A percentile compares a stretch with the other conserved stretches of the same genome.
These are phyloP conservation scores for Leccinum truebloodii DNA, from an alignment of 768 basidiomycete species.

Conservation along the genomic window DNA sequence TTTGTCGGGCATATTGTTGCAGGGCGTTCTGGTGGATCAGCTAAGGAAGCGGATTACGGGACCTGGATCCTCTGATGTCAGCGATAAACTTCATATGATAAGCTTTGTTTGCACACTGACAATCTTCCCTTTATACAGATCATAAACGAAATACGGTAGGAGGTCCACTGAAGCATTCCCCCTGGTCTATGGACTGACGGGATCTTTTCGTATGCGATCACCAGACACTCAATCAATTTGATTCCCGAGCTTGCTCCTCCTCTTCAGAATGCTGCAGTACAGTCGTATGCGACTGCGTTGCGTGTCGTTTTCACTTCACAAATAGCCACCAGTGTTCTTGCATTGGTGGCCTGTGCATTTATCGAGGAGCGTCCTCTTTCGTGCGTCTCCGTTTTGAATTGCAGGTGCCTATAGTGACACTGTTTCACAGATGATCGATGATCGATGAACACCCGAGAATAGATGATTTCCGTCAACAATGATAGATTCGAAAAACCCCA, in stretches of 20 bases:
- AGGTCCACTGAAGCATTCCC: slow-evolving; percentile 9
- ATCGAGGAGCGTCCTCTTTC: slow-evolving; percentile 75
- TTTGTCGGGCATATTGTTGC: slow-evolving; percentile 79
- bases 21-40: slow-evolving; percentile 71
- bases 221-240: slow-evolving; percentile 67
- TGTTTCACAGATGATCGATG: neutral
- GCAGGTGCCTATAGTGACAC: neutral
- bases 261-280: slow-evolving; percentile 60
- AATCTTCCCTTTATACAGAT: slow-evolving; percentile 46
- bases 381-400: slow-evolving; percentile 9
- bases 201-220: slow-evolving; percentile 27
- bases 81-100: slow-evolving; percentile 34
- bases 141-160: slow-evolving; percentile 69
- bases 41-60: slow-evolving; percentile 77
- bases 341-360: slow-evolving; percentile 67
- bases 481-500: neutral
- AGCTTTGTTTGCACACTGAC: slow-evolving; percentile 17
- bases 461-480: neutral
- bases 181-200: slow-evolving; percentile 16
- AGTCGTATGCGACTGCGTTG: slow-evolving; percentile 78
- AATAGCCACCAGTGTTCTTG: slow-evolving; percentile 61
- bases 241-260: slow-evolving; percentile 64
- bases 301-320: slow-evolving; percentile 84
- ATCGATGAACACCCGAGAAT: neutral
- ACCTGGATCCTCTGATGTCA: slow-evolving; percentile 68